phyloP scores from a whole-genome alignment of 1,284 basidiomycete species.

The Porodaedalea pini region DNA sequence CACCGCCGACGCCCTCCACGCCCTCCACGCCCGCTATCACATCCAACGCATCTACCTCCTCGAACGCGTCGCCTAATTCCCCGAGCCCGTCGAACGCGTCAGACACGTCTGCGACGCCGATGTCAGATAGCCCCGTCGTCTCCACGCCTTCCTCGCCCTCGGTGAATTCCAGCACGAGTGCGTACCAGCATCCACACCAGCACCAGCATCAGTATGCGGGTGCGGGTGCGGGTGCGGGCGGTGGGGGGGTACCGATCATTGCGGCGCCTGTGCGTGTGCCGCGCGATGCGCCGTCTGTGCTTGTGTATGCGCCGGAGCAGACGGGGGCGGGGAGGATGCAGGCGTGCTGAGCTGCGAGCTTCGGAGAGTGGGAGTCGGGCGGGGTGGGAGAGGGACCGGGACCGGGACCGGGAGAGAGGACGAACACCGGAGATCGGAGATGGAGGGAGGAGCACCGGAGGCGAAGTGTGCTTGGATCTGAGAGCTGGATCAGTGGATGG shows the following conservation, averaged over 20 bases:
- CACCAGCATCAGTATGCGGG: slow-evolving; percentile 2
- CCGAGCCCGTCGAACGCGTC: background rate
- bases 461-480: no score
- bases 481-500: no score
- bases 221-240: background rate
- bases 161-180: background rate
- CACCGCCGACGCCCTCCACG: background rate
- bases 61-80: no score
- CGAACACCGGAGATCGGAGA: no score
- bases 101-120: background rate
- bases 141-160: background rate
- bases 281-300: background rate
- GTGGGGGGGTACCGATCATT: background rate
- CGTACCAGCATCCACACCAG: background rate
- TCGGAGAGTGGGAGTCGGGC: background rate
- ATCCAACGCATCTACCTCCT: background rate
- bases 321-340: background rate
- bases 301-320: background rate
- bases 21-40: background rate
- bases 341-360: background rate
- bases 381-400: background rate
- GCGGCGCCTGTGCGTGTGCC: background rate
- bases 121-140: background rate
- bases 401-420: no score
- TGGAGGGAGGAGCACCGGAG: no score